Evolutionary conservation across 352 stramenopile species (phyloP).

Genomic region (Plasmopara muralis): DNA sequence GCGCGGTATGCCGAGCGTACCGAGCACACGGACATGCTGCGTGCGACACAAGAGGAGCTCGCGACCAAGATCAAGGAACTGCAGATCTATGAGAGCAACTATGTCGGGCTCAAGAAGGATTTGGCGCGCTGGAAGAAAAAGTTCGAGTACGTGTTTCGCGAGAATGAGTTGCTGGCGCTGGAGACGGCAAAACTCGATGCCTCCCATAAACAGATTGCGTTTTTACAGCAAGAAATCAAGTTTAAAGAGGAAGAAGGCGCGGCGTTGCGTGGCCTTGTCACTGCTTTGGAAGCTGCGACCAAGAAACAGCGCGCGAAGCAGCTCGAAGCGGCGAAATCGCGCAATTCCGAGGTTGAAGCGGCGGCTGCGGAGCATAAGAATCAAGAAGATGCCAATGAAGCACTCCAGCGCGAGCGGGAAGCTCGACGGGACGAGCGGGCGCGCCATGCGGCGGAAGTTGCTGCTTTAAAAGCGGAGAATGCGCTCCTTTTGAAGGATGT

Average conservation of each 20-base stretch:
- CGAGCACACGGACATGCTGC: constrained; percentile 53
- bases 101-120: constrained; percentile 72
- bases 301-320: constrained; percentile 74
- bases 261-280: constrained; percentile 65
- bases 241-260: constrained; percentile 79
- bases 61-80: constrained; percentile 73
- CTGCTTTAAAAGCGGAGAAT: constrained; percentile 63
- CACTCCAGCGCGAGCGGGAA: constrained; percentile 25
- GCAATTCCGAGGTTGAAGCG: constrained; percentile 21
- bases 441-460: constrained; percentile 39
- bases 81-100: constrained; percentile 77
- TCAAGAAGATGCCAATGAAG: constrained; percentile 35
- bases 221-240: constrained; percentile 79
- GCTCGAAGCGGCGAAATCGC: constrained; percentile 39
- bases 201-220: constrained; percentile 76
- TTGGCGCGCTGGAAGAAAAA: constrained; percentile 80
- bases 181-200: constrained; percentile 82
- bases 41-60: constrained; percentile 72
- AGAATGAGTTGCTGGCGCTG: constrained; percentile 79
- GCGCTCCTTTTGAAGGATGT: constrained; percentile 67
- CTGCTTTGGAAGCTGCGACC: constrained; percentile 64
- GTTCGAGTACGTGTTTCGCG: constrained; percentile 81
- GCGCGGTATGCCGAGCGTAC: constrained; percentile 59
- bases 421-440: constrained; percentile 38
- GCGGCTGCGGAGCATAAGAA: constrained; percentile 25